phyloP scores from a whole-genome alignment of 495 filamentous ascomycete genomes.

The Lepidopterella palustris region DNA sequence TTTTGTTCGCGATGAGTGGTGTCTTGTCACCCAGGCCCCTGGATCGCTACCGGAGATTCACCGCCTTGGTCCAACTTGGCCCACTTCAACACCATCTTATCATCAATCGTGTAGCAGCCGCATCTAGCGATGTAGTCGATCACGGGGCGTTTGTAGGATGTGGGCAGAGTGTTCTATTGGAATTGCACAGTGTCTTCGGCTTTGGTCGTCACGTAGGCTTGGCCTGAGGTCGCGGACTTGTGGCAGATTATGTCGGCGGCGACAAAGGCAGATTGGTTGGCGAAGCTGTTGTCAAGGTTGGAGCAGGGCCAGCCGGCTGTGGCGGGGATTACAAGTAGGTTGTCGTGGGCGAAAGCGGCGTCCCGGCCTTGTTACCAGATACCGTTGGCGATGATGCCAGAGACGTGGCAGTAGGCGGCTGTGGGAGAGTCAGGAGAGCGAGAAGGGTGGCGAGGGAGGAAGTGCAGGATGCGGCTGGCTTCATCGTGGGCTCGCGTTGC shows the following conservation, averaged over 20 bases:
- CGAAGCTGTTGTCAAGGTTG: slow-evolving; percentile 55
- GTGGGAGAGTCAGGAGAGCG: neutral
- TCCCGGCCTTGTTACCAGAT: slow-evolving; percentile 45
- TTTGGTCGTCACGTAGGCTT: slow-evolving; percentile 41
- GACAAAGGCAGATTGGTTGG: slow-evolving; percentile 44
- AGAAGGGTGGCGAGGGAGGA: neutral
- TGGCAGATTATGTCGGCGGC: slow-evolving; percentile 50
- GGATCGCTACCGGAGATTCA: slow-evolving; percentile 20
- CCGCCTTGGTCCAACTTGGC: slow-evolving; percentile 38
- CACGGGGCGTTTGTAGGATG: slow-evolving; percentile 23
- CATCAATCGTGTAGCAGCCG: slow-evolving; percentile 17
- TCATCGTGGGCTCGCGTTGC: too few species aligned
- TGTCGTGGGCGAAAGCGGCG: slow-evolving; percentile 41
- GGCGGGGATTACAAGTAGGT: slow-evolving; percentile 33
- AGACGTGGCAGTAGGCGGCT: slow-evolving; percentile 25
- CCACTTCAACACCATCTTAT: slow-evolving; percentile 36
- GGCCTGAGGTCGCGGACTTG: slow-evolving; percentile 44
- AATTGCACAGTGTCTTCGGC: too few species aligned
- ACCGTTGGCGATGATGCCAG: slow-evolving; percentile 22
- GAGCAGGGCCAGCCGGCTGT: slow-evolving; percentile 51
- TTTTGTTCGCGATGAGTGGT: slow-evolving; percentile 24
- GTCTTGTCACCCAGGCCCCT: slow-evolving; percentile 21
- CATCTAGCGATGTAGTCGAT: slow-evolving; percentile 28
- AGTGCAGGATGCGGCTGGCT: neutral
- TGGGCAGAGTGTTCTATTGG: slow-evolving; percentile 35